These are phyloP conservation scores for Annulohypoxylon nitens DNA, from an alignment of 495 filamentous ascomycete genomes.

Conservation along the genomic window DNA sequence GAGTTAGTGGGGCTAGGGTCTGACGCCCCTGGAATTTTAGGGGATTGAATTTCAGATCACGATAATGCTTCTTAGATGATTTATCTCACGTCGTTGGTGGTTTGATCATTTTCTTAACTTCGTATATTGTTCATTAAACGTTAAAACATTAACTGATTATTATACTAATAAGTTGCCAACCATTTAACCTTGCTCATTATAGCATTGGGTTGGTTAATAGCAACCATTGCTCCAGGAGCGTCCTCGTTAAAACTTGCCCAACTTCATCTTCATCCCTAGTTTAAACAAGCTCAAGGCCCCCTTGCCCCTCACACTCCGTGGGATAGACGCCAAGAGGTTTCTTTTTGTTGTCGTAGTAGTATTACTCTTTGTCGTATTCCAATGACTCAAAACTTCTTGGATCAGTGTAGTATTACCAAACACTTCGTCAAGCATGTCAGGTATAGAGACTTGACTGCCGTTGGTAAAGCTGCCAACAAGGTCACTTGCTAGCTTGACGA, in stretches of 20 bases:
- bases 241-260: constrained; percentile 28
- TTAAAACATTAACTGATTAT: constrained; percentile 6
- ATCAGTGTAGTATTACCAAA: constrained; percentile 51
- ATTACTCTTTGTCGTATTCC: constrained; percentile 31
- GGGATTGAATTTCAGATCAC: not conserved
- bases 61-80: not conserved
- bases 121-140: constrained; percentile 8
- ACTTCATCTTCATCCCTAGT: constrained; percentile 48
- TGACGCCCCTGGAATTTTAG: not conserved
- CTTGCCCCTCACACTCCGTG: constrained; percentile 37
- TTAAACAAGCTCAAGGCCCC: constrained; percentile 46
- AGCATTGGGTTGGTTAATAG: not conserved
- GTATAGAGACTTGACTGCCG: constrained; percentile 33
- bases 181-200: not conserved
- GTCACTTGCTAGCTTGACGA: constrained; percentile 55
- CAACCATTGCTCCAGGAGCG: not conserved
- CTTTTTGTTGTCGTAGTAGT: constrained; percentile 26
- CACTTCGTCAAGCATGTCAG: constrained; percentile 44
- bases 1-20: too few relatives aligned
- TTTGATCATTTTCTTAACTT: not conserved
- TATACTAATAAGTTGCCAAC: not conserved
- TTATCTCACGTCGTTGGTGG: not conserved
- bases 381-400: constrained; percentile 45
- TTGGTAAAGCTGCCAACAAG: constrained; percentile 50
- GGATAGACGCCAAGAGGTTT: constrained; percentile 13